A percentile compares a stretch with the other conserved stretches of the same genome.
Conservation (phyloP, 2,329 filamentous ascomycete species). For the Botrytis sinoallii region DNA sequence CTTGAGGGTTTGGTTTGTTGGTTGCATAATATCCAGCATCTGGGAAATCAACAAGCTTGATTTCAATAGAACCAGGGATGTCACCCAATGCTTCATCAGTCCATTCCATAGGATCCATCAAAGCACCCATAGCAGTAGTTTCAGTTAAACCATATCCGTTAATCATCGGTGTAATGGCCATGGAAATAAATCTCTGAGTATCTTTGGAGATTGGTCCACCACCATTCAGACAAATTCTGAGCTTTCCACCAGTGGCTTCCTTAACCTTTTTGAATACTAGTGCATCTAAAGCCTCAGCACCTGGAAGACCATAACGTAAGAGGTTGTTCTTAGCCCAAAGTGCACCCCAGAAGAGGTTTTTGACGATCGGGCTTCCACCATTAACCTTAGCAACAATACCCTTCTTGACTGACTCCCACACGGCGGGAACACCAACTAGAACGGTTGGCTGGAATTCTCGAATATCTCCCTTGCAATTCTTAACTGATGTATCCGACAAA, state of each 20-base stretch:
- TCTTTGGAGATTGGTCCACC: constrained; percentile 86
- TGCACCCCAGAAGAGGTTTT: constrained; percentile 73
- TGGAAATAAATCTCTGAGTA: constrained; percentile 85
- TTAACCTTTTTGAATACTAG: constrained; percentile 92
- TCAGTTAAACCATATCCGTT: constrained; percentile 92
- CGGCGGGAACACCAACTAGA: constrained; percentile 89
- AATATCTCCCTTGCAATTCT: constrained; percentile 90
- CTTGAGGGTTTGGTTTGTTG: constrained; percentile 72
- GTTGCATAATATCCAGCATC: constrained; percentile 79
- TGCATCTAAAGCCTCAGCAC: constrained; percentile 68
- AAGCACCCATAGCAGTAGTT: constrained; percentile 78
- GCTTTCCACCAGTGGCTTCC: constrained; percentile 79
- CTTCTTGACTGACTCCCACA: constrained; percentile 97
- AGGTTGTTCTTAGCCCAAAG: constrained; percentile 59
- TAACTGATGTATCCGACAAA: constrained; percentile 77
- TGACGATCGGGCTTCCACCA: constrained; percentile 64
- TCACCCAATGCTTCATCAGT: constrained; percentile 74
- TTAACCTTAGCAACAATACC: constrained; percentile 73
- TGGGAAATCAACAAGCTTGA: constrained; percentile 87
- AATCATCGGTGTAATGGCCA: constrained; percentile 93
- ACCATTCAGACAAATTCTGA: constrained; percentile 91
- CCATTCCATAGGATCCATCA: constrained; percentile 83
- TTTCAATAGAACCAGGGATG: constrained; percentile 71
- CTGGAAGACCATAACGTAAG: constrained; percentile 57
- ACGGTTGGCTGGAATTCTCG: constrained; percentile 84